Evolutionary conservation across 2,329 filamentous ascomycete genomes (phyloP).

Genomic region (Colletotrichum sp.): DNA sequence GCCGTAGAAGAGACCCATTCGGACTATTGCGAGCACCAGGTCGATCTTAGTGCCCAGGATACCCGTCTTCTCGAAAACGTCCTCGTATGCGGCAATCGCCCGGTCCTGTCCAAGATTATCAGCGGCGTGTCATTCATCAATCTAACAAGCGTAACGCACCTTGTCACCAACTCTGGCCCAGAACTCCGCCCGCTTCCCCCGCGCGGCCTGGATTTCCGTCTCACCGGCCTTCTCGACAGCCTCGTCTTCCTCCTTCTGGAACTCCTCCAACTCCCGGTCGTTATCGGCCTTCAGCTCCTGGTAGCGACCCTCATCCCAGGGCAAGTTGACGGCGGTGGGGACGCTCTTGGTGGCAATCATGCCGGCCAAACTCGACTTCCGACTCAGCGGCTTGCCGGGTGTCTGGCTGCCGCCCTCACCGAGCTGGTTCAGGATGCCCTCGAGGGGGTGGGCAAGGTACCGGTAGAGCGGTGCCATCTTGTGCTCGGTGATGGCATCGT

Average conservation of each 20-base stretch:
- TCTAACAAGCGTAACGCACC: conserved; percentile 50
- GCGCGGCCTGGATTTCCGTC: conserved; percentile 89
- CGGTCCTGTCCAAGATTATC: conserved; percentile 69
- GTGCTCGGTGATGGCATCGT: conserved; percentile 82
- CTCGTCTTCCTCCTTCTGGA: conserved; percentile 90
- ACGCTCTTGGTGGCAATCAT: conserved; percentile 76
- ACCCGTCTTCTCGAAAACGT: conserved; percentile 94
- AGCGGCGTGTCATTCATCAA: conserved; percentile 10
- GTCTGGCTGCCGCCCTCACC: conserved; percentile 63
- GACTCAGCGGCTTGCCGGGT: conserved; percentile 62
- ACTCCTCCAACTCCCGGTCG: conserved; percentile 74
- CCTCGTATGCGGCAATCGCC: conserved; percentile 90
- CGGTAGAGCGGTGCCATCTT: conserved; percentile 90
- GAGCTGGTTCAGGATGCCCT: conserved; percentile 79
- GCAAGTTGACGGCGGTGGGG: conserved; percentile 68
- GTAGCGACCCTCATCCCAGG: conserved; percentile 93
- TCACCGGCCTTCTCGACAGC: conserved; percentile 95
- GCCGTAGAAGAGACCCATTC: conserved; percentile 93
- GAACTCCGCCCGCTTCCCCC: conserved; percentile 94
- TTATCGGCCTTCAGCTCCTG: conserved; percentile 77
- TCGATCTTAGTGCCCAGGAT: conserved; percentile 98
- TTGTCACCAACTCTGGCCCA: conserved; percentile 97
- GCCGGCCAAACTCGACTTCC: conserved; percentile 73
- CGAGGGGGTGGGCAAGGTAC: conserved; percentile 80
- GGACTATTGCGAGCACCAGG: conserved; percentile 93